Evolutionary conservation across 371 early-diverging fungal species (phyloP).

Genomic region (Dichotomocladium elegans): DNA sequence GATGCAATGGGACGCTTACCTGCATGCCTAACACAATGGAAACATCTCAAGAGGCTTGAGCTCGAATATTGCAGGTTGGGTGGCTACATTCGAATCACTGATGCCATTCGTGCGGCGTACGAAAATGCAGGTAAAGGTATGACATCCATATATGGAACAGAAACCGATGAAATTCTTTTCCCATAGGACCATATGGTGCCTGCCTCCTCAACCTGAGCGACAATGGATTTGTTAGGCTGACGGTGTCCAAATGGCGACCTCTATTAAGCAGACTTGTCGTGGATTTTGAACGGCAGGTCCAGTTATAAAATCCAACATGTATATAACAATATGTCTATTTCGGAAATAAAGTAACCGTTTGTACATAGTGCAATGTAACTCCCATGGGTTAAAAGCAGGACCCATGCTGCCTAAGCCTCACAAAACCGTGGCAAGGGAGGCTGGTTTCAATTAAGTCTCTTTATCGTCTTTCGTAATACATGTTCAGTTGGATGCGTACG

Average conservation of each 20-base stretch:
- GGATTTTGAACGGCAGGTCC: neutral
- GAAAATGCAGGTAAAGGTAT: neutral
- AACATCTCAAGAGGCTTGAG: constrained; percentile 6
- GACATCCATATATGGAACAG: neutral
- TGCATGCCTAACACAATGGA: neutral
- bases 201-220: constrained; percentile 11
- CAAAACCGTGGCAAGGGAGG: too few relatives aligned
- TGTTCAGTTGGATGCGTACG: too few relatives aligned
- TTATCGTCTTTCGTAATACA: too few relatives aligned
- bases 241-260: constrained; percentile 14
- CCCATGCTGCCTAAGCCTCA: neutral
- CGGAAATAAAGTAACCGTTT: neutral
- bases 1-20: constrained; percentile 1
- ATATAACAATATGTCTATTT: neutral
- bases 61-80: constrained; percentile 20
- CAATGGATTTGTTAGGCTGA: constrained; percentile 17
- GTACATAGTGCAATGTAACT: neutral
- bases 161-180: neutral
- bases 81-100: neutral
- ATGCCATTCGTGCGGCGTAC: neutral
- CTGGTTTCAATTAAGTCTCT: too few relatives aligned
- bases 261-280: neutral
- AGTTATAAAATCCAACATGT: neutral
- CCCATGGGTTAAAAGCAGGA: too few relatives aligned
- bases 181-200: neutral